phyloP scores from a whole-genome alignment of 2,329 filamentous ascomycete genomes.

The Sclerotinia subarctica region DNA sequence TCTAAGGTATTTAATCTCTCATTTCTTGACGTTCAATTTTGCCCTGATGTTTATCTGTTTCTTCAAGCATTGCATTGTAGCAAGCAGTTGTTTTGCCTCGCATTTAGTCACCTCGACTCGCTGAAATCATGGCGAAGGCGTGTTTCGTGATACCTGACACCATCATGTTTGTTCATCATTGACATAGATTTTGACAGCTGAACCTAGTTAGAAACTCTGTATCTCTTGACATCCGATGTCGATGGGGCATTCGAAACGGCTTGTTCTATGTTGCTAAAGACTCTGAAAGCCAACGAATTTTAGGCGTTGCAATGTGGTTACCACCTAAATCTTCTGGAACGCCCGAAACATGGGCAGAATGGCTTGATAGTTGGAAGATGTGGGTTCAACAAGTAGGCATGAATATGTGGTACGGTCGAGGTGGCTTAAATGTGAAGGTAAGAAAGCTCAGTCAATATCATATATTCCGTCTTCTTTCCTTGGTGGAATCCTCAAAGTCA shows the following conservation, averaged over 20 bases:
- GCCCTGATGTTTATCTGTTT: slow-evolving; percentile 11
- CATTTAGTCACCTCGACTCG: too few species aligned
- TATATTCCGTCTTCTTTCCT: slow-evolving; percentile 21
- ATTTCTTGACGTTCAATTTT: background rate
- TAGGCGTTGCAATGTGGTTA: slow-evolving; percentile 73
- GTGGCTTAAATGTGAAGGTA: slow-evolving; percentile 61
- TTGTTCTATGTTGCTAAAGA: slow-evolving; percentile 70
- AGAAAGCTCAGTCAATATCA: slow-evolving; percentile 22
- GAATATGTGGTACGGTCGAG: slow-evolving; percentile 66
- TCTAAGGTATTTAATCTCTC: slow-evolving; percentile 43
- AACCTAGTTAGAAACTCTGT: slow-evolving; percentile 31
- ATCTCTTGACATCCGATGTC: slow-evolving; percentile 55
- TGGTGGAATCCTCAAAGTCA: background rate
- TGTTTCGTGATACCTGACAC: slow-evolving; percentile 7
- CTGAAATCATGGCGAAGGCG: background rate
- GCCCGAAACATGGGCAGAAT: slow-evolving; percentile 58
- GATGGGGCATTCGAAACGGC: slow-evolving; percentile 67
- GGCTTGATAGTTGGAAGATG: slow-evolving; percentile 62
- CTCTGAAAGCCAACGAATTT: slow-evolving; percentile 48
- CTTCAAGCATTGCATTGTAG: background rate
- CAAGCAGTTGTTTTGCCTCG: background rate
- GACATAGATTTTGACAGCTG: slow-evolving; percentile 22
- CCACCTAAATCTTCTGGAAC: slow-evolving; percentile 50
- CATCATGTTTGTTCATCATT: slow-evolving; percentile 1
- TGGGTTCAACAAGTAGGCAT: slow-evolving; percentile 63